Evolutionary conservation across 371 early-diverging fungal genomes (phyloP).

Genomic region (Circinella umbellata): DNA sequence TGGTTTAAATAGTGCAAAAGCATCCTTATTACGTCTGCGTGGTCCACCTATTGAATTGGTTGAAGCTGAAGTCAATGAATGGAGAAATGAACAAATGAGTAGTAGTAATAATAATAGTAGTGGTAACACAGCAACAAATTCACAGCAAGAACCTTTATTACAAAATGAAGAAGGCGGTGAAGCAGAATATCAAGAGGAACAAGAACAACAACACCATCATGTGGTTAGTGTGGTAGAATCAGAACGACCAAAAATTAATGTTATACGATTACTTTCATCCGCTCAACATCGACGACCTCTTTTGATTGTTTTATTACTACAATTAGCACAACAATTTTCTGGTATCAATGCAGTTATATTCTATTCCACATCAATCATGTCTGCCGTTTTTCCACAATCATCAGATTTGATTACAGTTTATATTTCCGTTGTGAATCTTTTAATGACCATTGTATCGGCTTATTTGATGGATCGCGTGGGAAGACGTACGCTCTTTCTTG

Average conservation of each 20-base stretch:
- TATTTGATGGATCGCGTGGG: constrained; percentile 83
- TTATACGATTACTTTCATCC: constrained; percentile 45
- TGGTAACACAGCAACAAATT: no score
- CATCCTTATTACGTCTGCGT: constrained; percentile 61
- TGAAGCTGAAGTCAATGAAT: constrained; percentile 67
- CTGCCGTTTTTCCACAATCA: constrained; percentile 64
- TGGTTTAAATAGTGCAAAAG: constrained; percentile 58
- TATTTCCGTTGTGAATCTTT: constrained; percentile 78
- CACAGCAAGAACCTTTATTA: not conserved
- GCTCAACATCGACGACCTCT: constrained; percentile 65
- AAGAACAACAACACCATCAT: constrained; percentile 12
- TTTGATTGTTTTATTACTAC: constrained; percentile 75
- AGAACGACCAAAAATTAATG: constrained; percentile 26
- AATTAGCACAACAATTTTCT: constrained; percentile 83
- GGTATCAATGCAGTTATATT: constrained; percentile 95
- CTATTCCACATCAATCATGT: constrained; percentile 84
- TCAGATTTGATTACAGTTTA: constrained; percentile 71
- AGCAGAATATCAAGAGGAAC: constrained; percentile 14
- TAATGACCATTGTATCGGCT: constrained; percentile 75
- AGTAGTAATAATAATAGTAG: no score
- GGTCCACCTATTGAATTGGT: constrained; percentile 54
- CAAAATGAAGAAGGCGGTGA: constrained; percentile 9
- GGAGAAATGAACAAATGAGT: constrained; percentile 56
- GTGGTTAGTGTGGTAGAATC: constrained; percentile 7
- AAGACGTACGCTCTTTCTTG: constrained; percentile 78